Evolutionary conservation across 768 basidiomycete species (phyloP), one percentile per base, ranked within the genome.

Genomic region (Boletus sp.): DNA sequence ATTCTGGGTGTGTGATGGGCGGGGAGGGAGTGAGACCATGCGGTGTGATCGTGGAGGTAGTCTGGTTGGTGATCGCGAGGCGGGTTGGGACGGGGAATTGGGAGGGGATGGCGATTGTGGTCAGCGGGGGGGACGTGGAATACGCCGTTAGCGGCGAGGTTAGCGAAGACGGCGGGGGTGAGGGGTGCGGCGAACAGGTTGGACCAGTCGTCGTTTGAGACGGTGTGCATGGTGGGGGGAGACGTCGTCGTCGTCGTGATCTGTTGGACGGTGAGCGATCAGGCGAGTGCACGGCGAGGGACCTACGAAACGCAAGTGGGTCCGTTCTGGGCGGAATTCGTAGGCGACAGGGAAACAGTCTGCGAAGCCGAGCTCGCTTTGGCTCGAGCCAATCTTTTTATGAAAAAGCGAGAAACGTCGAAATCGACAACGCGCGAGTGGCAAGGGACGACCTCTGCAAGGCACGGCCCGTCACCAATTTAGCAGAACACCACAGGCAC

Each of bases 181-280:
- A 88, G 73, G 2, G 88, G 82, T 4, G 79, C 66, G n/a, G 85
- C 74, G 67, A 86, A 87, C 19, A 87, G 49, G 59, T 75, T 72
- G 25, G 68, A 71, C 87, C 87, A 89, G 33, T 78, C 76, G n/a
- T 66, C 66, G 50, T 53, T 61, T 7, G 62, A 44, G 46, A 68
- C 23, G 9, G 68, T 11, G 1, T 68, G 69, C 64, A 66, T 70
- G 43, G 44, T n/a, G 32, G 19, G 1, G 25, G 4, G n/a, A n/a
- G n/a, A n/a, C n/a, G n/a, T n/a, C n/a, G n/a, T n/a, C n/a, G n/a
- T n/a, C n/a, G n/a, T n/a, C n/a, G n/a, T n/a, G n/a, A n/a, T n/a
- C n/a, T n/a, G n/a, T n/a, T n/a, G n/a, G n/a, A n/a, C n/a, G n/a
- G n/a, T n/a, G n/a, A n/a, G n/a, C n/a, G n/a, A n/a, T n/a, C n/a